Conservation (phyloP, 768 basidiomycete genomes). For the Tricholoma sp. region DNA sequence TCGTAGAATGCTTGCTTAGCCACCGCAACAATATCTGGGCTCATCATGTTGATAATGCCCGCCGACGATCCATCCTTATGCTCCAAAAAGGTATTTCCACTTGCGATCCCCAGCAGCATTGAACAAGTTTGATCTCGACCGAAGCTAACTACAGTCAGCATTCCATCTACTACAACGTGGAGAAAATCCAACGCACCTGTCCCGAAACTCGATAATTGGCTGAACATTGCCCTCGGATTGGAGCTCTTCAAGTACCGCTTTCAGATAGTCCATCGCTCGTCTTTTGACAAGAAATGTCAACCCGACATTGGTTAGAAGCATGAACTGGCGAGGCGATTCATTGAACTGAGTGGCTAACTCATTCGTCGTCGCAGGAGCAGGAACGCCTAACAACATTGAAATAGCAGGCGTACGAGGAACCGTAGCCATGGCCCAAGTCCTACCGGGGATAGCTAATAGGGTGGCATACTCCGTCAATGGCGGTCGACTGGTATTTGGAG, state of each 20-base stretch:
- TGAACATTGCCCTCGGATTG: constrained; percentile 73
- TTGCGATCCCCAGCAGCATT: constrained; percentile 83
- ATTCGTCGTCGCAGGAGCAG: constrained; percentile 58
- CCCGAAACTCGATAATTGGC: constrained; percentile 77
- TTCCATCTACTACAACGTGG: constrained; percentile 1
- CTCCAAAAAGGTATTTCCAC: constrained; percentile 78
- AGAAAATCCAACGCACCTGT: constrained; percentile 46
- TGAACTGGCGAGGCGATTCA: constrained; percentile 71
- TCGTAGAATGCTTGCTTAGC: constrained; percentile 88
- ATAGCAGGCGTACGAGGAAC: constrained; percentile 31
- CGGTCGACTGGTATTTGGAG: constrained; percentile 39
- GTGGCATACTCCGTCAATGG: constrained; percentile 76
- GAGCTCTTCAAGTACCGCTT: constrained; percentile 75
- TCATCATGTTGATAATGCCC: constrained; percentile 43
- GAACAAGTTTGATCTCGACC: constrained; percentile 90
- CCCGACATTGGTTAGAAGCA: constrained; percentile 85
- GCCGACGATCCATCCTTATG: constrained; percentile 43
- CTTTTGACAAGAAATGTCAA: constrained; percentile 77
- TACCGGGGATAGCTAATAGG: constrained; percentile 71
- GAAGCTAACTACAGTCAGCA: constrained; percentile 46
- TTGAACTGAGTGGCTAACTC: constrained; percentile 80
- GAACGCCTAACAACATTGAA: constrained; percentile 32
- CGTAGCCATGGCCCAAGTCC: constrained; percentile 78
- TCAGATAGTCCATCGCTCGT: constrained; percentile 80
- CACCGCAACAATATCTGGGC: constrained; percentile 58